Percentiles rank a stretch among this genome's conserved stretches.
Evolutionary conservation across 768 basidiomycete genomes (phyloP).

Genomic region (Chalciporus piperatus): DNA sequence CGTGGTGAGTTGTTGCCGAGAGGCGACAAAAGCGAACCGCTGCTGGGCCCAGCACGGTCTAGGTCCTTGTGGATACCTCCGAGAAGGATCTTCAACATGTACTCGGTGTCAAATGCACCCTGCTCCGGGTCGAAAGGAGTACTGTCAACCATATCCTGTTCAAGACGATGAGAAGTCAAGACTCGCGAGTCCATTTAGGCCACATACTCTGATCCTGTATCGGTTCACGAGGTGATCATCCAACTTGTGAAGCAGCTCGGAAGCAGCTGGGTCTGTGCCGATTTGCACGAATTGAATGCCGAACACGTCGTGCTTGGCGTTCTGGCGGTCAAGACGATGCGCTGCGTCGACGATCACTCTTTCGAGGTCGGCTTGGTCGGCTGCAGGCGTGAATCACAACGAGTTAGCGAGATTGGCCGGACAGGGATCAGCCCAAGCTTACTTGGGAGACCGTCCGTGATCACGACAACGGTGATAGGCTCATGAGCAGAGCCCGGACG

Average conservation of each 20-base stretch:
- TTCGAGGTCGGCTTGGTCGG: slow-evolving; percentile 26
- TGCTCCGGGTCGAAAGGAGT: slow-evolving; percentile 35
- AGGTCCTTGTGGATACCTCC: slow-evolving; percentile 22
- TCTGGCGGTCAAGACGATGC: slow-evolving; percentile 36
- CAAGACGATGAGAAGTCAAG: neutral
- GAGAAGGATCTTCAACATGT: slow-evolving; percentile 35
- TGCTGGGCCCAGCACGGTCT: slow-evolving; percentile 11
- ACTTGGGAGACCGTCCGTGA: slow-evolving; percentile 42
- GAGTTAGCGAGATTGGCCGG: neutral
- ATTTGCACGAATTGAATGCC: slow-evolving; percentile 49
- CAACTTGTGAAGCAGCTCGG: slow-evolving; percentile 38
- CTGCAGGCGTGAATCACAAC: slow-evolving; percentile 12
- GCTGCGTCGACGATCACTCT: slow-evolving; percentile 36
- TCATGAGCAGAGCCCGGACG: slow-evolving; percentile 28
- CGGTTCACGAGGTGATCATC: slow-evolving; percentile 36
- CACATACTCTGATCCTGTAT: slow-evolving; percentile 32
- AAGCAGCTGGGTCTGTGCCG: slow-evolving; percentile 36
- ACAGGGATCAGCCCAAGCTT: slow-evolving; percentile 5
- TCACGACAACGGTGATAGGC: slow-evolving; percentile 35
- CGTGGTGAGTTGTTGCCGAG: neutral
- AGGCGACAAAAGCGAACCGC: slow-evolving; percentile 12
- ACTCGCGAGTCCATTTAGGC: neutral
- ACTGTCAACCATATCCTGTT: slow-evolving; percentile 47
- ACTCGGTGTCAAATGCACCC: slow-evolving; percentile 32
- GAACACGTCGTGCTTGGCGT: slow-evolving; percentile 36